These are phyloP conservation scores for Helicocarpus griseus DNA, from an alignment of 2,329 filamentous ascomycete species.

Conservation along the genomic window DNA sequence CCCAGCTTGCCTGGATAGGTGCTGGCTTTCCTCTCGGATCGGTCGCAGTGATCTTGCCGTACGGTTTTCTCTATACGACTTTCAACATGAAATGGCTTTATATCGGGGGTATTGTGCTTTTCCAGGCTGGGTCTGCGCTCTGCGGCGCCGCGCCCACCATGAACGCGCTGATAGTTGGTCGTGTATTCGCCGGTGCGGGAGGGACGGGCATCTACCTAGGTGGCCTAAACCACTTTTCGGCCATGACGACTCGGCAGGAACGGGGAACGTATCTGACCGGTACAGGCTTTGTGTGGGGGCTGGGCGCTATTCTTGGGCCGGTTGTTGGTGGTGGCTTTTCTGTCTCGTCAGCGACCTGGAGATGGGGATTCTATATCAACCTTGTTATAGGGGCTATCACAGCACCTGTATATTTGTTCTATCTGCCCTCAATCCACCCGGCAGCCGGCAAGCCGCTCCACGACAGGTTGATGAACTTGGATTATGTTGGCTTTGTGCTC, in stretches of 20 bases:
- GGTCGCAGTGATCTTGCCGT: constrained; percentile 29
- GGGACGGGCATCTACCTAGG: constrained; percentile 26
- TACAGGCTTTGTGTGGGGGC: constrained; percentile 27
- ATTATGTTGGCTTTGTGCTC: constrained; percentile 37
- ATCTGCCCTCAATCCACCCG: constrained; percentile 25
- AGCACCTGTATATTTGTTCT: constrained; percentile 34
- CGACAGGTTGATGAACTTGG: constrained; percentile 25
- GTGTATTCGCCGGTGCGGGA: constrained; percentile 26
- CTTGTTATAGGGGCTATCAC: constrained; percentile 36
- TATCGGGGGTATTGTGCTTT: constrained; percentile 20
- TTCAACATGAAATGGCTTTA: constrained; percentile 40
- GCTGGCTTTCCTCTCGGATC: constrained; percentile 36
- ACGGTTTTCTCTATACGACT: constrained; percentile 30
- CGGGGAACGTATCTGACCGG: constrained; percentile 23
- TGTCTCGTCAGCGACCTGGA: constrained; percentile 21
- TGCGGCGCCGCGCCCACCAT: constrained; percentile 39
- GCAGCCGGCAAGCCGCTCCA: constrained; percentile 13
- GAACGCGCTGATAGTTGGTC: constrained; percentile 37
- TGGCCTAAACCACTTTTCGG: constrained; percentile 18
- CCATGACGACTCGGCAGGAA: constrained; percentile 16
- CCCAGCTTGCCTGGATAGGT: constrained; percentile 35
- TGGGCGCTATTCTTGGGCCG: constrained; percentile 29
- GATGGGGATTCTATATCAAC: constrained; percentile 44
- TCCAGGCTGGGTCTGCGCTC: constrained; percentile 25
- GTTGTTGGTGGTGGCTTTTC: constrained; percentile 30